Conservation (phyloP, 352 stramenopile genomes). For the Phytopythium ostracodes region DNA sequence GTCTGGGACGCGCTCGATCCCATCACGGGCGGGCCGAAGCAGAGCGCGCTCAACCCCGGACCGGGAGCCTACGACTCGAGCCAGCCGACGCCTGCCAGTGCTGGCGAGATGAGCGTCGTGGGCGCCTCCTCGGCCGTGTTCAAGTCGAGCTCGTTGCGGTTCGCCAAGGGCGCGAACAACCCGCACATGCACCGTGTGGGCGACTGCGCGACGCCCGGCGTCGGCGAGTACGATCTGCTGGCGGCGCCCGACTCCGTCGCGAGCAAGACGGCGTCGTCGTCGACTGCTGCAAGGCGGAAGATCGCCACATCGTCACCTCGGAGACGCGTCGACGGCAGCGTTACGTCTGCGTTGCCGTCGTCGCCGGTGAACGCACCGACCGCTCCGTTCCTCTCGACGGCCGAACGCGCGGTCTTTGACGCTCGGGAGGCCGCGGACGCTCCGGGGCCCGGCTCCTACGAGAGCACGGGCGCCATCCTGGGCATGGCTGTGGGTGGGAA, state of each 20-base stretch:
- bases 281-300: not conserved
- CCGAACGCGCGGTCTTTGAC: slow-evolving; percentile 39
- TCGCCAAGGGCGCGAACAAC: slow-evolving; percentile 15
- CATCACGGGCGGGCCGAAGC: slow-evolving; percentile 24
- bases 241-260: not conserved
- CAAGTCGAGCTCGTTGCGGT: slow-evolving; percentile 53
- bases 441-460: slow-evolving; percentile 49
- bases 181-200: slow-evolving; percentile 54
- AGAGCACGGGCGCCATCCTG: slow-evolving; percentile 8
- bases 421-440: slow-evolving; percentile 32
- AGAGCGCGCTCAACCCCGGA: slow-evolving; percentile 35
- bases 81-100: not conserved
- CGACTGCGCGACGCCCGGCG: slow-evolving; percentile 29
- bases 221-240: slow-evolving; percentile 50
- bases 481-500: slow-evolving; percentile 4
- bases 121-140: slow-evolving; percentile 33
- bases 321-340: not conserved
- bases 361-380: not conserved
- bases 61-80: slow-evolving; percentile 51
- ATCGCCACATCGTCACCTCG: not conserved
- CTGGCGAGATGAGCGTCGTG: not conserved
- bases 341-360: not conserved
- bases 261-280: too few relatives aligned
- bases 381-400: slow-evolving; percentile 38
- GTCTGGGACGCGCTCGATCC: slow-evolving; percentile 59